phyloP scores from a whole-genome alignment of 1,284 basidiomycete species.

The Boletellus sp. region DNA sequence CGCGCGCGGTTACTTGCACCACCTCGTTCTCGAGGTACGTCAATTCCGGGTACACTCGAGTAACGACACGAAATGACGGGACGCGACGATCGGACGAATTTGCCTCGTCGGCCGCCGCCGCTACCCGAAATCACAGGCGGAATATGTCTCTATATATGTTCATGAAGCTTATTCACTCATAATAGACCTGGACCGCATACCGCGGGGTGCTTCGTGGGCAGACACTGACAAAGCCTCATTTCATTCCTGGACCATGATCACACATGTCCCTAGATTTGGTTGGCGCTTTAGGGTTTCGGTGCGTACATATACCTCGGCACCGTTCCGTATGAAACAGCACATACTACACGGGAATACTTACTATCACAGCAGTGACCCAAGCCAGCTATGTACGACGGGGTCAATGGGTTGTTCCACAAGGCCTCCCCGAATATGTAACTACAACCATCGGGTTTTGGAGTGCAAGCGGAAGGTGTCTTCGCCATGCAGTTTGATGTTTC shows the following conservation, averaged over 20 bases:
- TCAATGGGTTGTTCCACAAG: slow-evolving; percentile 43
- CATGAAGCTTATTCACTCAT: slow-evolving; percentile 23
- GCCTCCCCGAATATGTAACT: slow-evolving; percentile 23
- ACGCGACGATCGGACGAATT: too few relatives aligned
- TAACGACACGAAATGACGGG: too few relatives aligned
- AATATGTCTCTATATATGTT: too few relatives aligned
- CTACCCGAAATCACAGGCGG: too few relatives aligned
- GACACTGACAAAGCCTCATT: slow-evolving; percentile 4
- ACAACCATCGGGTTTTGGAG: slow-evolving; percentile 53
- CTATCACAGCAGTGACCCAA: slow-evolving; percentile 28
- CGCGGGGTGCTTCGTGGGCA: slow-evolving; percentile 60
- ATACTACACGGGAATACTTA: slow-evolving; percentile 48
- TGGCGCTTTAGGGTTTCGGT: too few relatives aligned
- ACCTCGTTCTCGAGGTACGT: slow-evolving; percentile 17
- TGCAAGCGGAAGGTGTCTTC: slow-evolving; percentile 72
- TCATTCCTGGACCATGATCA: slow-evolving; percentile 2
- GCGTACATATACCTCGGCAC: too few relatives aligned
- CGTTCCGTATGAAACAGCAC: too few relatives aligned
- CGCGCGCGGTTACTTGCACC: slow-evolving; percentile 11
- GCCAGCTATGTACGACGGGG: slow-evolving; percentile 35
- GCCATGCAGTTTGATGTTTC: slow-evolving; percentile 63
- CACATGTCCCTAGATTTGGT: slow-evolving; percentile 33
- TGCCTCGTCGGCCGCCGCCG: too few relatives aligned
- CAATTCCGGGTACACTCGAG: slow-evolving; percentile 10
- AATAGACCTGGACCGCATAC: slow-evolving; percentile 58